These are phyloP conservation scores for Leccinum disarticulatum DNA, from an alignment of 768 basidiomycete genomes.

Conservation along the genomic window DNA sequence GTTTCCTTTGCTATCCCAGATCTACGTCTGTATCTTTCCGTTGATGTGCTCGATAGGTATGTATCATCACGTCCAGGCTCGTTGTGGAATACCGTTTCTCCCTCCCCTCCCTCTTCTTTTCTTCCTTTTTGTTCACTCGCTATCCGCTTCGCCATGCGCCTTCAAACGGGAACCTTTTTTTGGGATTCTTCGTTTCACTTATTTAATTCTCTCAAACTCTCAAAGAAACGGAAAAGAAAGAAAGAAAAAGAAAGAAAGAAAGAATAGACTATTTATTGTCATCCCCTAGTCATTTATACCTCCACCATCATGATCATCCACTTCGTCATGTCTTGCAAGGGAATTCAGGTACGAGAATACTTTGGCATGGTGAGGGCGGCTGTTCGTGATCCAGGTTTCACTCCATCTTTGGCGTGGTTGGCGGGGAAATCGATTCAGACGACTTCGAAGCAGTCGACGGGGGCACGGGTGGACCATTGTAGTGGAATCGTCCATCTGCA, in stretches of 20 bases:
- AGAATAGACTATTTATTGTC: background rate
- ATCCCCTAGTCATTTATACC: too few relatives aligned
- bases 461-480: conserved; percentile 43
- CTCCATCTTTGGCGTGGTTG: conserved; percentile 6
- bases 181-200: background rate
- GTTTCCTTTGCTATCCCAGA: background rate
- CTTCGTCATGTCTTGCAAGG: background rate
- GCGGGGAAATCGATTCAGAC: background rate
- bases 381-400: background rate
- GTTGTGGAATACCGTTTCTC: background rate
- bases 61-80: conserved; percentile 5
- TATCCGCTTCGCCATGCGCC: background rate
- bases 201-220: background rate
- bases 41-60: conserved; percentile 7
- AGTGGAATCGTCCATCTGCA: conserved; percentile 44
- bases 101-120: background rate
- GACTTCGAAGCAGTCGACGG: conserved; percentile 11
- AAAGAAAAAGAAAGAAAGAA: background rate
- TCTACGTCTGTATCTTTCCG: conserved; percentile 1
- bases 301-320: background rate
- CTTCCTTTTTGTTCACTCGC: background rate
- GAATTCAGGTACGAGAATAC: background rate
- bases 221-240: background rate
- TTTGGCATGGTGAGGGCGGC: background rate
- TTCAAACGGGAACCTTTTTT: background rate